Evolutionary conservation across 192 early-diverging fungal genomes (phyloP), one percentile per base, ranked within the genome.

Genomic region (Paraglomus brasilianum): DNA sequence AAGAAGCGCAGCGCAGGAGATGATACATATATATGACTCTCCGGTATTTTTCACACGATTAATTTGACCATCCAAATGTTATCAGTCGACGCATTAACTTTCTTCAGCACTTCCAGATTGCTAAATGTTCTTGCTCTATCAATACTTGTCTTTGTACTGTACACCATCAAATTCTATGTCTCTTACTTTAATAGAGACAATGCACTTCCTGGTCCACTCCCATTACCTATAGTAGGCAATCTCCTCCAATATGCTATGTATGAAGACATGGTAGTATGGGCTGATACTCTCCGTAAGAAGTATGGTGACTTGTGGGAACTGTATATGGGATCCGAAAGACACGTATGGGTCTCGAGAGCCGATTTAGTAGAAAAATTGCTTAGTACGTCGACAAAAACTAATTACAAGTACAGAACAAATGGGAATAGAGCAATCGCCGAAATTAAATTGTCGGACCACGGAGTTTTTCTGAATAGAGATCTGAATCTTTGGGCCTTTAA

Each of bases 261-360:
- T 6, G 47, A 17, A 11, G 41, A 8, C 19, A 21, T 40, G 13
- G 38, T 19, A 43, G 47, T 22, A 63, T 63, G 19, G 19, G 61
- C 61, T 5, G 17, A 63, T 39, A 15, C 11, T 13, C 17, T 43
- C 8, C 36, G 9, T 7, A 45, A 15, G 5, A 63, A 63, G 30
- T 24, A 63, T 46, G 61, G 61, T 5, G 38, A 63, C 30, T 39
- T 63, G 5, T 63, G 61, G 61, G 61, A 63, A 63, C 17, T 63
- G 43, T 63, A 46, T 46, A 47, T 63, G 41, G 61, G 41, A 9
- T 43, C 36, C 30, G 39, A 63, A 63, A 63, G 61, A 46, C 43
- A 63, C 47, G 30, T 63, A 22, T 38, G 22, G 11, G 14, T 63
- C n/a, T 19, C 30, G 21, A 15, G 38, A 45, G 39, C 61, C 9